These are phyloP conservation scores for Picochlorum sp. DNA, from an alignment of 139 green algal species.

Conservation along the genomic window DNA sequence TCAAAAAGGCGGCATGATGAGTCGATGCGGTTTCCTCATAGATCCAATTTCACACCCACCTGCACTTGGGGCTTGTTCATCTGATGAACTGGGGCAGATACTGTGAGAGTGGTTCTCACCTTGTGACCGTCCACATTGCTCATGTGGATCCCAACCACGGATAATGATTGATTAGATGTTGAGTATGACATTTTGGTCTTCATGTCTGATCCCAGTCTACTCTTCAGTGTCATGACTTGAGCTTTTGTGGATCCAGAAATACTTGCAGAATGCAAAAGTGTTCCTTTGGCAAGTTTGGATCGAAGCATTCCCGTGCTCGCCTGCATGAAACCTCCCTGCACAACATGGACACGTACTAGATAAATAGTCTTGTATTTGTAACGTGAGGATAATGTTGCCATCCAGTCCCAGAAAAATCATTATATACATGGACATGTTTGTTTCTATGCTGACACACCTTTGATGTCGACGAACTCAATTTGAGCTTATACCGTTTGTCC, in stretches of 20 bases:
- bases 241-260: background rate
- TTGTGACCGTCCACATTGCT: background rate
- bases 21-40: background rate
- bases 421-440: conserved; percentile 1
- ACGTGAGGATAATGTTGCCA: no score
- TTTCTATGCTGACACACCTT: no score
- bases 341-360: background rate
- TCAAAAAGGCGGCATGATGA: conserved; percentile 49
- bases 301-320: background rate
- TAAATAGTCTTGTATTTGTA: no score
- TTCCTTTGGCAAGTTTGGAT: conserved; percentile 4
- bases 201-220: background rate
- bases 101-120: background rate
- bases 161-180: background rate
- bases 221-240: background rate
- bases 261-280: background rate
- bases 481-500: conserved; percentile 6
- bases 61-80: background rate
- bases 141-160: background rate
- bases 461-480: background rate
- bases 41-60: background rate
- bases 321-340: background rate
- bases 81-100: background rate
- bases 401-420: no score
- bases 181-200: conserved; percentile 4